phyloP scores from a whole-genome alignment of 2,329 filamentous ascomycete species.

The Triangularia setosa region DNA sequence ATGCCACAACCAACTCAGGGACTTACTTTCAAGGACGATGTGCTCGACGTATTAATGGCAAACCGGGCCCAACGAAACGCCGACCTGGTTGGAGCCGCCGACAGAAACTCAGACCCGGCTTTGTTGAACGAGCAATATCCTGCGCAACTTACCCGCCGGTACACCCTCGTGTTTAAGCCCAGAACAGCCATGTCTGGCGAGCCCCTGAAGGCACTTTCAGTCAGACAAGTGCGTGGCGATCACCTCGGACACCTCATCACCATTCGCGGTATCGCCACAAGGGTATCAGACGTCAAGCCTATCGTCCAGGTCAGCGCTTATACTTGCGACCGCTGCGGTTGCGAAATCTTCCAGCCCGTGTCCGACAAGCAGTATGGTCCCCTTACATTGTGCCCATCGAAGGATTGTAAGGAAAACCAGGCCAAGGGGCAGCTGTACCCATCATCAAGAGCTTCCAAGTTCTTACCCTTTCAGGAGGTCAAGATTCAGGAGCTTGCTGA shows the following conservation, averaged over 20 bases:
- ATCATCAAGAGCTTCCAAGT: conserved; percentile 94
- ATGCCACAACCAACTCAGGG: conserved; percentile 77
- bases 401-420: conserved; percentile 87
- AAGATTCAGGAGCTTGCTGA: conserved; percentile 99
- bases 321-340: conserved; percentile 92
- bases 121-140: conserved; percentile 77
- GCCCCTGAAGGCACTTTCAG: conserved; percentile 67
- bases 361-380: conserved; percentile 88
- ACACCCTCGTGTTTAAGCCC: conserved; percentile 95
- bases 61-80: conserved; percentile 85
- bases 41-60: conserved; percentile 93
- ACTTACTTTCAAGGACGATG: conserved; percentile 92
- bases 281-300: conserved; percentile 96
- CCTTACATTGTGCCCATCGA: conserved; percentile 78
- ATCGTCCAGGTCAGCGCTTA: conserved; percentile 97
- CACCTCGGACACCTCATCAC: conserved; percentile 93
- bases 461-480: conserved; percentile 94
- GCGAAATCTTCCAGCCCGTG: conserved; percentile 96
- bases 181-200: conserved; percentile 67
- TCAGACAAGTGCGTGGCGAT: conserved; percentile 87
- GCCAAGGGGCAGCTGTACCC: conserved; percentile 90
- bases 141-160: conserved; percentile 84
- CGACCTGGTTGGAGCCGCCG: conserved; percentile 63
- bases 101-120: conserved; percentile 60
- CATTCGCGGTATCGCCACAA: conserved; percentile 86